These are phyloP conservation scores for Clarireedia monteithiana DNA, from an alignment of 2,329 filamentous ascomycete species.

Conservation along the genomic window DNA sequence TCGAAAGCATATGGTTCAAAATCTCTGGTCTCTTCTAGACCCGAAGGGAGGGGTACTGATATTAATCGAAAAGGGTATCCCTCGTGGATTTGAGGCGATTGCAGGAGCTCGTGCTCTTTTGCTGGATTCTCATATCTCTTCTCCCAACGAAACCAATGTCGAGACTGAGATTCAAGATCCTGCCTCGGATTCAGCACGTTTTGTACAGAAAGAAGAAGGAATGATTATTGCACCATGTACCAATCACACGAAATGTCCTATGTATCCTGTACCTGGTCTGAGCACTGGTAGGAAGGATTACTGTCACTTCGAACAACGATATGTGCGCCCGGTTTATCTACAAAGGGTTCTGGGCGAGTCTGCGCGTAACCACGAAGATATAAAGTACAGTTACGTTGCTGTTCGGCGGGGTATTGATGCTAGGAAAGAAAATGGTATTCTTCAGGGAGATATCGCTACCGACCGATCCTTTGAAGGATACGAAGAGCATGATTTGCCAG, in stretches of 20 bases:
- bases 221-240: constrained; percentile 74
- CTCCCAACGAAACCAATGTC: constrained; percentile 43
- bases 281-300: constrained; percentile 75
- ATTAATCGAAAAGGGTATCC: constrained; percentile 83
- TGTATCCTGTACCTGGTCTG: constrained; percentile 69
- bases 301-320: constrained; percentile 86
- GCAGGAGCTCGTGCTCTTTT: constrained; percentile 76
- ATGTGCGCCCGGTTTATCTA: constrained; percentile 74
- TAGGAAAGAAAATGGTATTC: constrained; percentile 33
- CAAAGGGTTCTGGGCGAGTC: constrained; percentile 64
- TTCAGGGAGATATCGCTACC: constrained; percentile 50
- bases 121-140: constrained; percentile 65
- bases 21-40: constrained; percentile 81
- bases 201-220: constrained; percentile 45
- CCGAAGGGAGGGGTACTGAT: constrained; percentile 81
- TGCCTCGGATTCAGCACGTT: constrained; percentile 15
- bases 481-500: constrained; percentile 39
- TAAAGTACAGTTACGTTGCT: constrained; percentile 83
- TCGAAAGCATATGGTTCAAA: constrained; percentile 73
- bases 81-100: constrained; percentile 85
- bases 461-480: constrained; percentile 66
- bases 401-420: constrained; percentile 65
- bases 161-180: constrained; percentile 26
- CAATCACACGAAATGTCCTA: constrained; percentile 79
- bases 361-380: constrained; percentile 78